A percentile compares a stretch with the other conserved stretches of the same genome.
Evolutionary conservation across 345 rosid genomes (phyloP).

Genomic region (Durio zibethinus): DNA sequence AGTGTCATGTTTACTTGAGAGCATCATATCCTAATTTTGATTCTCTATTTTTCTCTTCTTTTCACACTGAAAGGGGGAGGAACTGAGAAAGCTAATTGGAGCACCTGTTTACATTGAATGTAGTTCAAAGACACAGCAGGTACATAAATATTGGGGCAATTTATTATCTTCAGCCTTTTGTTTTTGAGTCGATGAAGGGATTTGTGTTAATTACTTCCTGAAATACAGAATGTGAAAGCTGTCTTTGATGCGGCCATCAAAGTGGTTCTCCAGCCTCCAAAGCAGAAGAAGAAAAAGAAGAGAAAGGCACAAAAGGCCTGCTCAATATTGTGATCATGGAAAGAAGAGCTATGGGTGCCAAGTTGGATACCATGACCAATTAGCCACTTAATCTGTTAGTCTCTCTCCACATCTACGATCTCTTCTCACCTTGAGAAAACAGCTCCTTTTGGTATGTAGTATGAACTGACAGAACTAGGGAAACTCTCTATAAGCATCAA

Average conservation of each 20-base stretch:
- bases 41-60: not conserved
- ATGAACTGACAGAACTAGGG: constrained; percentile 40
- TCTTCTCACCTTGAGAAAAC: constrained; percentile 23
- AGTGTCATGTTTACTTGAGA: not conserved
- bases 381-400: constrained; percentile 20
- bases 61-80: constrained; percentile 57
- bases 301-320: constrained; percentile 66
- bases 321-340: constrained; percentile 48
- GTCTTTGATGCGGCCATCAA: constrained; percentile 89
- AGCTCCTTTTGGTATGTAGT: constrained; percentile 34
- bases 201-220: constrained; percentile 9
- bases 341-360: not conserved
- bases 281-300: constrained; percentile 72
- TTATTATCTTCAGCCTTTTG: not conserved
- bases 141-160: constrained; percentile 13
- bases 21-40: constrained; percentile 9
- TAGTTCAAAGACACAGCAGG: constrained; percentile 93
- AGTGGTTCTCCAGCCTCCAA: constrained; percentile 88
- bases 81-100: constrained; percentile 66
- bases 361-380: constrained; percentile 16
- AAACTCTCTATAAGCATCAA: constrained; percentile 26
- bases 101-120: constrained; percentile 78
- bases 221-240: constrained; percentile 70
- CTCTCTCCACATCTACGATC: constrained; percentile 16
- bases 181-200: not conserved